phyloP scores from a whole-genome alignment of 108 stramenopile species.

The Chaetoceros muelleri region DNA sequence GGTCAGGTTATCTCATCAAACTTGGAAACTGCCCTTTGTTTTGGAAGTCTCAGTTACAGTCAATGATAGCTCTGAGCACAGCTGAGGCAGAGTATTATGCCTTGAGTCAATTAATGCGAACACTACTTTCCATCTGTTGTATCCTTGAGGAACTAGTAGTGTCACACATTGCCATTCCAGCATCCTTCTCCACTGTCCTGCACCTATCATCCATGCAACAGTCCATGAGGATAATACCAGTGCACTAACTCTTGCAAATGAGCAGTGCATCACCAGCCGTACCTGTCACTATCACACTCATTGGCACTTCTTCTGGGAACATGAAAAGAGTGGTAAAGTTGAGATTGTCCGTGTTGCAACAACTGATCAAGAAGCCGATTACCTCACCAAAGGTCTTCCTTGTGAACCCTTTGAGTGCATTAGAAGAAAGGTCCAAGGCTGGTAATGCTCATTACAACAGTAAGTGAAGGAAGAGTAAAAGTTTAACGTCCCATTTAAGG shows the following conservation, averaged over 20 bases:
- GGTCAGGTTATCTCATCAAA: conserved; percentile 37
- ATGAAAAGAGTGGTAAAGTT: too few relatives aligned
- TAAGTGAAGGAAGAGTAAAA: too few relatives aligned
- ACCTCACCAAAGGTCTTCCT: conserved; percentile 13
- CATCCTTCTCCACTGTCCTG: not conserved
- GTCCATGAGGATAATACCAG: conserved; percentile 43
- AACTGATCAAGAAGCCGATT: conserved; percentile 5
- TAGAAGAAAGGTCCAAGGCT: conserved; percentile 7
- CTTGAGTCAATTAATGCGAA: conserved; percentile 18
- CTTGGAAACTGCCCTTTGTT: too few relatives aligned
- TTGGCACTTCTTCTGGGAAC: too few relatives aligned
- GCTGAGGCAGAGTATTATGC: conserved; percentile 44
- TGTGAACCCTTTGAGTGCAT: not conserved
- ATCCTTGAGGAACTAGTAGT: conserved; percentile 7
- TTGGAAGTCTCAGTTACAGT: conserved; percentile 33
- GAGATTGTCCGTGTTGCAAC: conserved; percentile 10
- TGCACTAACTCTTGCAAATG: conserved; percentile 18
- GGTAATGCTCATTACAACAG: conserved; percentile 6
- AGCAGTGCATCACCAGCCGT: too few relatives aligned
- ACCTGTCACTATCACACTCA: too few relatives aligned
- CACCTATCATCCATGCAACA: conserved; percentile 14
- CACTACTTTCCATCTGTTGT: conserved; percentile 17
- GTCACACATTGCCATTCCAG: not conserved
- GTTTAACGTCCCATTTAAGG: too few relatives aligned
- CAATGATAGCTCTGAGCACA: conserved; percentile 26